Evolutionary conservation across 345 rosid species (phyloP), one percentile per base, ranked within the genome.

Genomic region (Kernera saxatilis): DNA sequence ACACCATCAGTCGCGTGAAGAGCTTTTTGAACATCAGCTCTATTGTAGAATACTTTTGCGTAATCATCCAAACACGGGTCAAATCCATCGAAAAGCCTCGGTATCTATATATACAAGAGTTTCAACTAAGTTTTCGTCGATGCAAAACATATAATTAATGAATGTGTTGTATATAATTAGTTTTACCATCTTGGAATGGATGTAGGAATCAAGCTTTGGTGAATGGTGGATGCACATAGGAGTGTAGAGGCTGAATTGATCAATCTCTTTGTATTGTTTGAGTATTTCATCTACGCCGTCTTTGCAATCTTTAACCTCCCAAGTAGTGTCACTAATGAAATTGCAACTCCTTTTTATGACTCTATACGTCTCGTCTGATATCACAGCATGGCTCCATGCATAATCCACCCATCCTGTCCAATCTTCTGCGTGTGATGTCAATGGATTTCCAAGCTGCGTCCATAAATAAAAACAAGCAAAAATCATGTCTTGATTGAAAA

Each of bases 341-440:
- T 89, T 77, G 61, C 98, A 92, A 72, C 54, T 87, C 19, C 52
- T 23, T 8, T 14, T n/a, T 5, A 92, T 92, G 19, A 71, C 59
- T 46, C 57, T 52, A 73, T 84, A 85, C 12, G 94, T 89, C 80
- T 89, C 94, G 77, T 92, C 93, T 5, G 98, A 92, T 64, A 89
- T 78, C 18, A 92, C 78, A 2, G 96, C 92, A 58, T 92, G 98
- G 76, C 96, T 89, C 98, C 98, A 92, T 8, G 98, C 94, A 58
- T 87, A 89, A 75, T 92, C 98, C 49, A 87, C 86, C 64, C 88
- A 37, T 5, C 98, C 98, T 57, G 70, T 73, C 98, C 94, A 89
- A 72, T 92, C 98, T 44, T 92, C 94, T 5, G 78, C 81, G 12
- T 73, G 71, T 43, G 79, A 63, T 33, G 96, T 88, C 74, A 86